Evolutionary conservation across 345 rosid genomes (phyloP), one percentile per base, ranked within the genome.

Genomic region (Gossypioides kirkii): DNA sequence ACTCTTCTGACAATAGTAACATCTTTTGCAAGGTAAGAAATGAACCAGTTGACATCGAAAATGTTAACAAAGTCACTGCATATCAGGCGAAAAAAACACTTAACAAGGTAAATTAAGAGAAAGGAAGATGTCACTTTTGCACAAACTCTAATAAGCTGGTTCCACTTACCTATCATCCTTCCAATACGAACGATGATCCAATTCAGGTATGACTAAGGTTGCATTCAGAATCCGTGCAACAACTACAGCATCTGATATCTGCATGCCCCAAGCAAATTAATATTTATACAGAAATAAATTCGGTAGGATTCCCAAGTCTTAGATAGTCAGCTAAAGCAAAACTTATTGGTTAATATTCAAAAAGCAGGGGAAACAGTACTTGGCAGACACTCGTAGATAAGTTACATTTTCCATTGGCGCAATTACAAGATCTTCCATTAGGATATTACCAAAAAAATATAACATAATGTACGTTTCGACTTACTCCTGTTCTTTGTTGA

Each of bases 401-500:
- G 53, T 12, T 22, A 43, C 53, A 65, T 12, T 20, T 36, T 8
- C 42, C n/a, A 6, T 92, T 41, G 23, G 26, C 10, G 55, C 20
- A 59, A 71, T 42, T 72, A 25, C 13, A 23, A 38, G 22, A 46
- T 65, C 77, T 76, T 73, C 62, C n/a, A 18, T 50, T 25, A 71
- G 25, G 28, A 61, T 43, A 52, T 49, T 52, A 64, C 10, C 18
- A 20, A 1, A 46, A 62, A 28, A 61, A 52, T 50, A 70, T 32
- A 69, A 50, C 16, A 38, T 61, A 54, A 38, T 41, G 69, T 18
- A 59, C 47, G 25, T 61, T 77, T 47, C 61, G 0, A 88, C 98
- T 90, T 88, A 93, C 99, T 82, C 99, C 98, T 58, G 97, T 96
- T 82, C 98, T 91, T 86, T 96, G 97, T 84, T 96, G 99, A 78